A percentile compares a stretch with the other conserved stretches of the same genome.
These are phyloP conservation scores for Polychytrium aggregatum DNA, from an alignment of 192 early-diverging fungal species.

Conservation along the genomic window DNA sequence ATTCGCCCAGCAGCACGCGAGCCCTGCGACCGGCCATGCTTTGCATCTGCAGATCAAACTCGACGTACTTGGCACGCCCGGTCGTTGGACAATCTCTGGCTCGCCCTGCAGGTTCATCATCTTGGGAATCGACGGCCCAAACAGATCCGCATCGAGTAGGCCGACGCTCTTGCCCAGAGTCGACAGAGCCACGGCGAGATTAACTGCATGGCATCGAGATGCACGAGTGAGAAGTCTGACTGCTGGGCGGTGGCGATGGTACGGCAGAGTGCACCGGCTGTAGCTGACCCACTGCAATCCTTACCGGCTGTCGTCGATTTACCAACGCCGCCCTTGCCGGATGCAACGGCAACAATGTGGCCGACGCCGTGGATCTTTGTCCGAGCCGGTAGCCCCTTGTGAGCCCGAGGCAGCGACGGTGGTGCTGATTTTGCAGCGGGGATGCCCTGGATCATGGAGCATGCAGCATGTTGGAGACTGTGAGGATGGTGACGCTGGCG, in stretches of 20 bases:
- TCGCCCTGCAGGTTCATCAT: constrained; percentile 73
- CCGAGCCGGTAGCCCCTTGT: constrained; percentile 58
- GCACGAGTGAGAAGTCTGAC: not conserved
- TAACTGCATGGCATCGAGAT: constrained; percentile 35
- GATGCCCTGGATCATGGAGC: too few relatives aligned
- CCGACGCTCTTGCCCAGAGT: constrained; percentile 43
- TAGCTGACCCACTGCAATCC: not conserved
- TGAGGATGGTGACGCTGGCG: too few relatives aligned
- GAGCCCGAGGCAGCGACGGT: constrained; percentile 9
- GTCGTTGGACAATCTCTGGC: constrained; percentile 56
- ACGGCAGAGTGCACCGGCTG: not conserved
- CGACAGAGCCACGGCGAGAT: constrained; percentile 59
- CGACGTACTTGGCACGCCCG: too few relatives aligned
- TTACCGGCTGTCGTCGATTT: constrained; percentile 78
- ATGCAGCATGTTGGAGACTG: too few relatives aligned
- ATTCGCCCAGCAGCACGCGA: too few relatives aligned
- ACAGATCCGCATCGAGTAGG: constrained; percentile 84
- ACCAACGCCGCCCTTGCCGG: constrained; percentile 86
- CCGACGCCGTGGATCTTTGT: constrained; percentile 58
- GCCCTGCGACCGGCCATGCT: too few relatives aligned
- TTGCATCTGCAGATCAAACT: too few relatives aligned
- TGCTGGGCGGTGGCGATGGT: not conserved
- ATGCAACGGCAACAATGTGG: constrained; percentile 69
- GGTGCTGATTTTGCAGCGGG: too few relatives aligned
- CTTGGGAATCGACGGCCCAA: constrained; percentile 77